phyloP scores from a whole-genome alignment of 345 rosid genomes.

The Hevea brasiliensis region DNA sequence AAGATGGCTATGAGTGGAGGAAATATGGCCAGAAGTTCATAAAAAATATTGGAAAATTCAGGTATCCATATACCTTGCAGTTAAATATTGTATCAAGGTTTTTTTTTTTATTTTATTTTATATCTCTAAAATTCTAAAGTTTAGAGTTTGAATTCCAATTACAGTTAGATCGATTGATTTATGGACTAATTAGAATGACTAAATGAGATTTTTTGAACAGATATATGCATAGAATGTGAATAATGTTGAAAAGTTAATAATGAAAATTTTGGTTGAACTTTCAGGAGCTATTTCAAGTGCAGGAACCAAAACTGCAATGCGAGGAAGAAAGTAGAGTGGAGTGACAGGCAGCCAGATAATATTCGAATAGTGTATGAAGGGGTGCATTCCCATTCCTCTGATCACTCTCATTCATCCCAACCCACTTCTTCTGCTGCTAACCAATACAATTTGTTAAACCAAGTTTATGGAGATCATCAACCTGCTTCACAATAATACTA shows the following conservation, averaged over 20 bases:
- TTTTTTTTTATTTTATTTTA: neutral
- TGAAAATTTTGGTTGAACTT: no score
- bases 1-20: constrained; percentile 47
- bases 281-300: constrained; percentile 49
- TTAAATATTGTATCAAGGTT: no score
- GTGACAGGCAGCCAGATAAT: constrained; percentile 14
- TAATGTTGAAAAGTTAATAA: neutral
- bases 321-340: constrained; percentile 44
- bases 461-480: constrained; percentile 32
- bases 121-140: neutral
- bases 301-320: constrained; percentile 27
- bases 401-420: constrained; percentile 1
- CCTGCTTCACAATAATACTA: neutral
- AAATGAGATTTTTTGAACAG: no score
- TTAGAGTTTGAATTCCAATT: no score
- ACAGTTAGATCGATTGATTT: no score
- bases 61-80: constrained; percentile 19
- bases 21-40: constrained; percentile 53
- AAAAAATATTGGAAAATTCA: constrained; percentile 34
- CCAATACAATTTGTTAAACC: constrained; percentile 34
- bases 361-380: constrained; percentile 35
- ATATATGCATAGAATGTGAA: no score
- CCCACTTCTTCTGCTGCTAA: constrained; percentile 24
- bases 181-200: no score
- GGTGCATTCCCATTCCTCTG: constrained; percentile 25